Percentiles rank a stretch among this genome's conserved stretches.
These are phyloP conservation scores for Russula emetica DNA, from an alignment of 768 basidiomycete genomes.

Conservation along the genomic window DNA sequence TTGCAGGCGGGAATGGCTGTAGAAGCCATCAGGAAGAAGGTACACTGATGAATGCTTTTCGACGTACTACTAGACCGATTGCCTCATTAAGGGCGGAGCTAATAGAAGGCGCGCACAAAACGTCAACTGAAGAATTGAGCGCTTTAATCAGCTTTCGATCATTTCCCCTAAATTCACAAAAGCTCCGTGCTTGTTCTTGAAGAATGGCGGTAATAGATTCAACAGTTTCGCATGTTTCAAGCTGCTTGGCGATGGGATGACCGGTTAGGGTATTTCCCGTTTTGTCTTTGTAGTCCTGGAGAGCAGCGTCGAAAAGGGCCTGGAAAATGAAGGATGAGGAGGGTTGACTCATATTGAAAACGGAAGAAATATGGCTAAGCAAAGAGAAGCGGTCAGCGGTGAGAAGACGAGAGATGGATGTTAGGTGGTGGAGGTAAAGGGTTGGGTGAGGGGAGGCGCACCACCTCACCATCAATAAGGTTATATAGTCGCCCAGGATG, in stretches of 20 bases:
- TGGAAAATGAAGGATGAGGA: neutral
- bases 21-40: neutral
- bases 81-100: neutral
- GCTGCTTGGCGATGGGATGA: neutral
- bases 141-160: neutral
- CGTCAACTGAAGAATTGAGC: neutral
- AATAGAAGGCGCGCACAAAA: neutral
- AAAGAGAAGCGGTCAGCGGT: neutral
- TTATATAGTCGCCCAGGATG: neutral
- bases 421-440: neutral
- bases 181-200: neutral
- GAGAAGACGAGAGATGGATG: neutral
- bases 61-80: neutral
- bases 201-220: neutral
- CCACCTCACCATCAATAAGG: neutral
- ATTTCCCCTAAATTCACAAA: neutral
- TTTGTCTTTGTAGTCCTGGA: neutral
- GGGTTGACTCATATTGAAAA: neutral
- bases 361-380: neutral
- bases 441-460: neutral
- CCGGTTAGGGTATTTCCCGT: neutral
- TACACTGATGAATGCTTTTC: neutral
- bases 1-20: neutral
- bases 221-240: neutral
- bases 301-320: neutral